Evolutionary conservation across 164 flowering plant genomes (phyloP).

Genomic region (Annona squamosa): DNA sequence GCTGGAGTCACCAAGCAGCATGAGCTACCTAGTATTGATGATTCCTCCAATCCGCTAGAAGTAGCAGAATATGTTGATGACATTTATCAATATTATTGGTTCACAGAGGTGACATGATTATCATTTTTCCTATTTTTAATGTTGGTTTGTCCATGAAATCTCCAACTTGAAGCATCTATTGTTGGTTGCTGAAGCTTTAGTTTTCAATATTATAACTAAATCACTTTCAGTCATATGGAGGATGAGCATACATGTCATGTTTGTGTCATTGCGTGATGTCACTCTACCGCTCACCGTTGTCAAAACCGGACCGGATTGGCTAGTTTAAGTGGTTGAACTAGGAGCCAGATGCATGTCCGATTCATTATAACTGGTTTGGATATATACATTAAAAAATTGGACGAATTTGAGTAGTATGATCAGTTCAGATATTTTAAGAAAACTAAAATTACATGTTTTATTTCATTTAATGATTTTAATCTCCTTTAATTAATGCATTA

Average conservation of each 20-base stretch:
- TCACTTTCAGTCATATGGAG: background rate
- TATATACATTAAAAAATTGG: too few species aligned
- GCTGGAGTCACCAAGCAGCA: conserved; percentile 24
- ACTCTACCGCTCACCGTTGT: background rate
- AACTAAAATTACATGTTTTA: too few species aligned
- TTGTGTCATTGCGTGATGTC: background rate
- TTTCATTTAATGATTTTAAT: too few species aligned
- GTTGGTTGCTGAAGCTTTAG: background rate
- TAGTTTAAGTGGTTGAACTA: too few species aligned
- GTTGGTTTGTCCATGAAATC: background rate
- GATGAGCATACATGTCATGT: background rate
- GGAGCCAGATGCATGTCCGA: too few species aligned
- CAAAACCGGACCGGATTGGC: too few species aligned
- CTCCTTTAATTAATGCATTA: too few species aligned
- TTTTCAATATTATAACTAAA: background rate
- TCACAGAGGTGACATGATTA: conserved; percentile 54
- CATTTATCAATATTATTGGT: conserved; percentile 81
- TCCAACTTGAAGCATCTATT: background rate
- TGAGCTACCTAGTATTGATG: conserved; percentile 59
- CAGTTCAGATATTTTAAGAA: too few species aligned
- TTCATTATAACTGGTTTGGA: too few species aligned
- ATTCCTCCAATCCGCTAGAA: conserved; percentile 64
- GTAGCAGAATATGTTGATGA: conserved; percentile 88
- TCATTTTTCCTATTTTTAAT: background rate
- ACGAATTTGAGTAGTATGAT: too few species aligned